Evolutionary conservation across 1,139 yeast species (phyloP).

Genomic region (Candida sp.): DNA sequence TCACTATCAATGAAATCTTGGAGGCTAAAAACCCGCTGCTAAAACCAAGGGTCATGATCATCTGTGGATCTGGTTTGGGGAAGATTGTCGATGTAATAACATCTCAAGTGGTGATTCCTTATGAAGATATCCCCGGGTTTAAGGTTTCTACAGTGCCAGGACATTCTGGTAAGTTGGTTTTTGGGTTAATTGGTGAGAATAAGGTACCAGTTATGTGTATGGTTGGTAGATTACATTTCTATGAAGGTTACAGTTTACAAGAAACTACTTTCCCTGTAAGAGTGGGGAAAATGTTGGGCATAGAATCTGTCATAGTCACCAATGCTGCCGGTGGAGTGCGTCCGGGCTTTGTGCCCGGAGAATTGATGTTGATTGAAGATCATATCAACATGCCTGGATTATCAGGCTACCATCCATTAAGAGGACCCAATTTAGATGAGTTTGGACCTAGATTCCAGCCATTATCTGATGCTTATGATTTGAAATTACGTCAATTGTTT

Average conservation of each 20-base stretch:
- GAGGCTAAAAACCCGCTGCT: constrained; percentile 9
- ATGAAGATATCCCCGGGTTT: constrained; percentile 77
- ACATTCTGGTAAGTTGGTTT: constrained; percentile 78
- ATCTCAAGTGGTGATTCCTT: constrained; percentile 51
- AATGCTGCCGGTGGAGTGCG: constrained; percentile 96
- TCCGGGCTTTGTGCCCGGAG: constrained; percentile 68
- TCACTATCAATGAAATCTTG: constrained; percentile 6
- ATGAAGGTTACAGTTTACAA: constrained; percentile 82
- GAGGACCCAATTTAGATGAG: constrained; percentile 79
- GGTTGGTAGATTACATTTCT: constrained; percentile 91
- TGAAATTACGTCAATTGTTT: constrained; percentile 58
- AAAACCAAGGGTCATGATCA: constrained; percentile 65
- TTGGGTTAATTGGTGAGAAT: constrained; percentile 70
- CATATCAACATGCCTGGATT: constrained; percentile 91
- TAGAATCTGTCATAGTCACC: constrained; percentile 67
- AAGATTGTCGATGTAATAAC: constrained; percentile 65
- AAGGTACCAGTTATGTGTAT: constrained; percentile 83
- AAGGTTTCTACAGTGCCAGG: constrained; percentile 82
- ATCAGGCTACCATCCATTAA: constrained; percentile 81
- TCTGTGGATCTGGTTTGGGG: constrained; percentile 95
- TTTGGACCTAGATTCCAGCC: constrained; percentile 90
- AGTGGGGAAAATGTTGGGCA: constrained; percentile 63
- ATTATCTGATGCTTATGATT: constrained; percentile 85
- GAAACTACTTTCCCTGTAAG: constrained; percentile 87
- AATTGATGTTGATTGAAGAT: constrained; percentile 84